These are phyloP conservation scores for Schizonepeta tenuifolia DNA, from an alignment of 257 asterid species.

Conservation along the genomic window DNA sequence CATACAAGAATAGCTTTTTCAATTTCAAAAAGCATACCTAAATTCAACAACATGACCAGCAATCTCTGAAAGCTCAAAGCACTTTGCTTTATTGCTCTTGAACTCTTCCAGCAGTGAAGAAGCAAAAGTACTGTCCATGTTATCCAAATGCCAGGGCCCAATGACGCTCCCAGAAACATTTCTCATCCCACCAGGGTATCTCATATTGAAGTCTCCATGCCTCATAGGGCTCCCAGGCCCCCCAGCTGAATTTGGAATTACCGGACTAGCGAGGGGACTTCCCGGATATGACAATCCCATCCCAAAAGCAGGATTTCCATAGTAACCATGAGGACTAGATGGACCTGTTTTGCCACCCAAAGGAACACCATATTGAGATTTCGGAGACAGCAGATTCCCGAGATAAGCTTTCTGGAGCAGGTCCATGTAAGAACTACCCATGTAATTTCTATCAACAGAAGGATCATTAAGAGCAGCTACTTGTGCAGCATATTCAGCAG, in stretches of 20 bases:
- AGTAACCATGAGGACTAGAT: conserved; percentile 81
- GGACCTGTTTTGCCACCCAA: conserved; percentile 55
- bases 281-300: conserved; percentile 84
- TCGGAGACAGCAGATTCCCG: conserved; percentile 72
- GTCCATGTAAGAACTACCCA: conserved; percentile 75
- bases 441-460: conserved; percentile 64
- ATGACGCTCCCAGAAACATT: conserved; percentile 68
- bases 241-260: conserved; percentile 64
- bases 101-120: conserved; percentile 93
- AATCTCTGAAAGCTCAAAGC: conserved; percentile 91
- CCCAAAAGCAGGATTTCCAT: conserved; percentile 76
- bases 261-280: conserved; percentile 71
- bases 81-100: conserved; percentile 87
- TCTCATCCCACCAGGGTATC: conserved; percentile 75
- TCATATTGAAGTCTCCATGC: conserved; percentile 73
- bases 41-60: conserved; percentile 94
- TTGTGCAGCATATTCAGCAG: conserved; percentile 82
- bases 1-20: neutral
- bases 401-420: conserved; percentile 86
- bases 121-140: conserved; percentile 63
- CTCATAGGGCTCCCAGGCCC: conserved; percentile 95
- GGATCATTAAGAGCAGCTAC: conserved; percentile 78
- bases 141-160: conserved; percentile 91
- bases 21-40: conserved; percentile 53
- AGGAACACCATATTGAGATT: conserved; percentile 74